A percentile compares a stretch with the other conserved stretches of the same genome.
These are phyloP conservation scores for Elsinoe ampelina DNA, from an alignment of 2,329 filamentous ascomycete species.

Conservation along the genomic window DNA sequence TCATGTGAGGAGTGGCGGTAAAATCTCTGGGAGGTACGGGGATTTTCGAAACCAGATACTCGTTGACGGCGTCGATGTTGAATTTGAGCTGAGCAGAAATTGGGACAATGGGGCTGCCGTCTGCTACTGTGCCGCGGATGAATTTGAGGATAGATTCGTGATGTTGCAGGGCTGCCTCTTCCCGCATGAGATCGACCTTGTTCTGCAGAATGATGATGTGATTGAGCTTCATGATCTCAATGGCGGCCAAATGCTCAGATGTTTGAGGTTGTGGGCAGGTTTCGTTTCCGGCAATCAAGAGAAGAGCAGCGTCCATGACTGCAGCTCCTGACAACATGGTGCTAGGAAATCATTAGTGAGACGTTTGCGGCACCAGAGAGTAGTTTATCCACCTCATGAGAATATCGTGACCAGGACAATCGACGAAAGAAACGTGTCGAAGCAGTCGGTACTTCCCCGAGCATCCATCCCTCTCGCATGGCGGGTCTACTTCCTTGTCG, in stretches of 20 bases:
- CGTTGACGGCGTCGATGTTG: slow-evolving; percentile 98
- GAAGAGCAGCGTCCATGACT: slow-evolving; percentile 96
- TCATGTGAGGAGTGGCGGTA: slow-evolving; percentile 89
- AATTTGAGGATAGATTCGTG: slow-evolving; percentile 98
- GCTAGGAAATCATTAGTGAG: slow-evolving; percentile 29
- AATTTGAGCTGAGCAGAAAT: slow-evolving; percentile 98
- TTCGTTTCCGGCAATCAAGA: slow-evolving; percentile 97
- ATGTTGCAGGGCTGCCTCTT: slow-evolving; percentile 87
- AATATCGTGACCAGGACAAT: slow-evolving; percentile 99
- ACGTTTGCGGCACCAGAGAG: too few species aligned
- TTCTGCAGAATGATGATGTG: slow-evolving; percentile 99
- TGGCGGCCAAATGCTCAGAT: slow-evolving; percentile 95
- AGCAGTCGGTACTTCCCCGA: slow-evolving; percentile 76
- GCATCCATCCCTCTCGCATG: slow-evolving; percentile 90
- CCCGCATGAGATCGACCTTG: slow-evolving; percentile 97
- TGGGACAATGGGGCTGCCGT: slow-evolving; percentile 89
- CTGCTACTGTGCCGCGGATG: slow-evolving; percentile 92
- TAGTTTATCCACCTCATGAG: slow-evolving; percentile 60
- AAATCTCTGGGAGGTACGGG: slow-evolving; percentile 89
- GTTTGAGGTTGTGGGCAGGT: slow-evolving; percentile 96
- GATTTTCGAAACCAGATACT: slow-evolving; percentile 90
- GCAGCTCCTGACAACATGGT: slow-evolving; percentile 99
- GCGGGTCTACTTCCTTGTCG: slow-evolving; percentile 95
- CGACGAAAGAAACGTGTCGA: slow-evolving; percentile 94
- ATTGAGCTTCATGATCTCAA: slow-evolving; percentile 99